Conservation (phyloP, 108 stramenopile genomes). For the Hondaea fermentalgiana region DNA sequence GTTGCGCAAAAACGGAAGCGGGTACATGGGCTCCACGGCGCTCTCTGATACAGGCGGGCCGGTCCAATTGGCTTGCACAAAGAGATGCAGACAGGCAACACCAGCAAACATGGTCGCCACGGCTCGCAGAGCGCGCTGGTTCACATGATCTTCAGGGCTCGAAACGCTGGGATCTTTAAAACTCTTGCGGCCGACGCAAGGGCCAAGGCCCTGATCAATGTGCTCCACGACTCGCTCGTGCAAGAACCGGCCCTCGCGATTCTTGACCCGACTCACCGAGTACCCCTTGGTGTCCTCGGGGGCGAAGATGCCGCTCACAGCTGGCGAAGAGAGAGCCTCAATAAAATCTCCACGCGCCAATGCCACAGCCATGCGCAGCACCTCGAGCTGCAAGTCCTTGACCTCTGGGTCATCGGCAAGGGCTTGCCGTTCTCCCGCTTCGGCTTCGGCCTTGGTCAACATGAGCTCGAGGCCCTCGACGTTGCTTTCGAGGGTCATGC, state of each 20-base stretch:
- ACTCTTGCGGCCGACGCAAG: not conserved
- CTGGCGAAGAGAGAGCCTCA: not conserved
- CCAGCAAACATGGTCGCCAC: not conserved
- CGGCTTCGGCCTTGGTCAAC: not conserved
- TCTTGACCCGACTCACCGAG: not conserved
- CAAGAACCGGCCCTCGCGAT: not conserved
- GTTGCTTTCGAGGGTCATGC: not conserved
- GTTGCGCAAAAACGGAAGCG: not conserved
- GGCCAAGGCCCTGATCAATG: not conserved
- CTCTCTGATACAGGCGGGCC: not conserved
- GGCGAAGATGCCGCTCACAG: not conserved
- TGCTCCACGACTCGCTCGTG: constrained; percentile 14
- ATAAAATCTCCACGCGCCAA: not conserved
- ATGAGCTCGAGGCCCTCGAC: not conserved
- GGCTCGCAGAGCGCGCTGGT: not conserved
- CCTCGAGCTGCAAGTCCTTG: not conserved
- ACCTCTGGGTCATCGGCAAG: not conserved
- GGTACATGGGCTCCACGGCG: not conserved
- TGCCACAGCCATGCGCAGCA: not conserved
- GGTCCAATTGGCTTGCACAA: not conserved
- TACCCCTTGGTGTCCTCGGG: not conserved
- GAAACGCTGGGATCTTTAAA: constrained; percentile 6
- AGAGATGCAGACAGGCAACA: not conserved
- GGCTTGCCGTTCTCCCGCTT: not conserved
- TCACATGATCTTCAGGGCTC: not conserved